A percentile compares a stretch with the other conserved stretches of the same genome.
These are phyloP conservation scores for Parasitella parasitica DNA, from an alignment of 371 early-diverging fungal species.

Conservation along the genomic window DNA sequence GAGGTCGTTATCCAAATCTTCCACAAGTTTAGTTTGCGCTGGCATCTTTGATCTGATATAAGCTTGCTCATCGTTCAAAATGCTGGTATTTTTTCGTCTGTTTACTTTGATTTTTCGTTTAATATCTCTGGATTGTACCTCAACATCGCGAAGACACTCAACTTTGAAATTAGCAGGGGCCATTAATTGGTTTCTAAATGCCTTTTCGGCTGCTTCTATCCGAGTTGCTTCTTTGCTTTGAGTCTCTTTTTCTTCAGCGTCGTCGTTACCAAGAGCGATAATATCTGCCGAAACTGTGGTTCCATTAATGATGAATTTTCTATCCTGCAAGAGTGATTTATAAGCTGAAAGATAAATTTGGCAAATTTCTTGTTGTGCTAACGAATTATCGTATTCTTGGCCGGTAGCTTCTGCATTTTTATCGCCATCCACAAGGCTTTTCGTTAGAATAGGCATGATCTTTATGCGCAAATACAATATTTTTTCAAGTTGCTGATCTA, in stretches of 20 bases:
- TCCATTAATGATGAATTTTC: conserved; percentile 28
- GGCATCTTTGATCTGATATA: neutral
- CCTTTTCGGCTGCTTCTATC: neutral
- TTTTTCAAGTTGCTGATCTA: conserved; percentile 32
- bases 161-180: neutral
- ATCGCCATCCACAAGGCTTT: conserved; percentile 28
- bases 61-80: neutral
- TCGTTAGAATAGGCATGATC: conserved; percentile 19
- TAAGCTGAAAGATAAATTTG: conserved; percentile 30
- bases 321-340: conserved; percentile 26
- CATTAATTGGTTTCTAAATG: conserved; percentile 1
- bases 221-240: neutral
- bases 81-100: neutral
- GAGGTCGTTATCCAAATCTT: conserved; percentile 34
- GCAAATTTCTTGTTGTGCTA: conserved; percentile 40
- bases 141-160: conserved; percentile 11
- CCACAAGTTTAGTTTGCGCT: conserved; percentile 27
- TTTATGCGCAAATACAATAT: conserved; percentile 26
- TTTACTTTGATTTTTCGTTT: neutral
- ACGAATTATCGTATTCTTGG: conserved; percentile 44
- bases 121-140: neutral
- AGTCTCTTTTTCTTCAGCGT: neutral
- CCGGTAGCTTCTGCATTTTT: conserved; percentile 28
- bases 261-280: neutral
- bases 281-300: neutral